These are phyloP conservation scores for Trichosanthes cucumerina DNA, from an alignment of 306 rosid species.

Conservation along the genomic window DNA sequence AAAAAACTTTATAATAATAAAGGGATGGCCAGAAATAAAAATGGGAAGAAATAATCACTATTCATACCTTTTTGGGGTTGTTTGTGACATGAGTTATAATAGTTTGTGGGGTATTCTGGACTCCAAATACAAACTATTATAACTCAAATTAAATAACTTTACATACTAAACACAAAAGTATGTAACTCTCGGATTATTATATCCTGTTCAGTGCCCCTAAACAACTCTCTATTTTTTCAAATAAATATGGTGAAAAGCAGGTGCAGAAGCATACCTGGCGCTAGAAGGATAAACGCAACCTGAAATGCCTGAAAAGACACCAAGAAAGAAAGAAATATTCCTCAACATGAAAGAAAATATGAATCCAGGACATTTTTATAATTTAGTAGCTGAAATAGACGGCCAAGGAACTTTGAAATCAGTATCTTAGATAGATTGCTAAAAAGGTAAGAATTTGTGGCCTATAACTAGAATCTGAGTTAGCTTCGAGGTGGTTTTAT, in stretches of 20 bases:
- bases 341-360: background rate
- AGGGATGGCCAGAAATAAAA: background rate
- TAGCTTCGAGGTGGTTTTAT: background rate
- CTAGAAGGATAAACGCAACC: slow-evolving; percentile 67
- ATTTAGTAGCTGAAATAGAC: background rate
- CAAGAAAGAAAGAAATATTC: background rate
- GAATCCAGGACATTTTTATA: background rate
- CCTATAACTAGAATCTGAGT: background rate
- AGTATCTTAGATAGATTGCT: background rate
- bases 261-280: slow-evolving; percentile 45
- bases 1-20: background rate
- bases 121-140: too few relatives aligned
- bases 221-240: background rate
- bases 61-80: background rate
- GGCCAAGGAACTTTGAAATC: background rate
- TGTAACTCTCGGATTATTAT: too few relatives aligned
- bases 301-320: slow-evolving; percentile 38
- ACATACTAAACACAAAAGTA: too few relatives aligned
- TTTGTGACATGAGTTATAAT: too few relatives aligned
- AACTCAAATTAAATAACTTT: too few relatives aligned
- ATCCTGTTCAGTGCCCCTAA: too few relatives aligned
- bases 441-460: background rate
- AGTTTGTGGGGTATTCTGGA: too few relatives aligned
- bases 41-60: background rate
- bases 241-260: background rate